These are phyloP conservation scores for Verticillium isaacii DNA, from an alignment of 2,329 filamentous ascomycete genomes.

Conservation along the genomic window DNA sequence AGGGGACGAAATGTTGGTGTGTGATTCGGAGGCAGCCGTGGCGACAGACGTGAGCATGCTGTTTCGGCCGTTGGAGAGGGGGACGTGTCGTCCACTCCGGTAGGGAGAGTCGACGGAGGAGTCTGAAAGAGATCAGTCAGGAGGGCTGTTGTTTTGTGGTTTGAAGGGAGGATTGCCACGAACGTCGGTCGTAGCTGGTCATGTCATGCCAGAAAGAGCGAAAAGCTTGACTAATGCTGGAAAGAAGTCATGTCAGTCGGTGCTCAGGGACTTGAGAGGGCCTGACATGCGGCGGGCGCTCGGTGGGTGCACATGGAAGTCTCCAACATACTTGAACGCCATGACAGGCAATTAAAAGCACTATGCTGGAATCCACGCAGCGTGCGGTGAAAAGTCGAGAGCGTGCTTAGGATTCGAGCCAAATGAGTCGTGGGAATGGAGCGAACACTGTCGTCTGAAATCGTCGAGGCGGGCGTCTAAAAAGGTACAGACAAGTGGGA, in stretches of 20 bases:
- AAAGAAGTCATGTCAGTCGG: background rate
- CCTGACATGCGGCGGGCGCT: background rate
- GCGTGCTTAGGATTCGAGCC: background rate
- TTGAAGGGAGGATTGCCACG: slow-evolving; percentile 19
- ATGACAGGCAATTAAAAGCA: slow-evolving; percentile 11
- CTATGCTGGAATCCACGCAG: background rate
- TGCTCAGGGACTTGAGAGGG: background rate
- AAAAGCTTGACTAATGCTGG: slow-evolving; percentile 66
- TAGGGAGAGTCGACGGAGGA: slow-evolving; percentile 91
- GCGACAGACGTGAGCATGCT: slow-evolving; percentile 81
- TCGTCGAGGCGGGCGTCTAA: background rate
- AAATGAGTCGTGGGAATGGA: background rate
- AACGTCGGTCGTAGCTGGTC: slow-evolving; percentile 67
- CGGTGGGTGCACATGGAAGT: background rate
- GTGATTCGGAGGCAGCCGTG: slow-evolving; percentile 77
- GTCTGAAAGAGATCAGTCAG: slow-evolving; percentile 51
- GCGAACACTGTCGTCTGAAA: background rate
- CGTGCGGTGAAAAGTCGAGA: background rate
- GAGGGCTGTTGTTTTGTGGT: slow-evolving; percentile 11
- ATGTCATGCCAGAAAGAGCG: slow-evolving; percentile 94
- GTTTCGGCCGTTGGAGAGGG: slow-evolving; percentile 76
- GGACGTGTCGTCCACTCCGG: slow-evolving; percentile 84
- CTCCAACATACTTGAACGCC: slow-evolving; percentile 14
- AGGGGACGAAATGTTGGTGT: slow-evolving; percentile 72
- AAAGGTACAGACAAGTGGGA: background rate